Evolutionary conservation across 257 asterid genomes (phyloP), one percentile per base, ranked within the genome.

Genomic region (Ophiorrhiza pumila): DNA sequence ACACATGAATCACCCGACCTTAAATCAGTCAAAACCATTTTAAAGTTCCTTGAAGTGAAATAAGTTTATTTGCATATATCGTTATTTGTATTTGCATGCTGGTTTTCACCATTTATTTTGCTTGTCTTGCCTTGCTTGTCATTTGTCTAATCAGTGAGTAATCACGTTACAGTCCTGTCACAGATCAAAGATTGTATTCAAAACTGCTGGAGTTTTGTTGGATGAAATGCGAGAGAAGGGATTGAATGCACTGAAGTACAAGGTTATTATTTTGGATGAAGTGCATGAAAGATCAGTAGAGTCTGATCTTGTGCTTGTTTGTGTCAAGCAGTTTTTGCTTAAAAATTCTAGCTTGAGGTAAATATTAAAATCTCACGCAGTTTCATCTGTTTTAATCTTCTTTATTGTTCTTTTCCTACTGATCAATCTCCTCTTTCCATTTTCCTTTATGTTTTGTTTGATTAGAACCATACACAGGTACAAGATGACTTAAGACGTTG

Each of bases 221-320:
- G 99, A 94, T 75, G 99, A 94, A 91, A 91, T 94, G 95, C 90
- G 88, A 69, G 99, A 94, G 81, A 94, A 83, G 84, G 99, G 98
- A 27, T 43, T 82, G 77, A 87, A 87, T 60, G 97, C 99, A 31
- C 93, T 94, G 57, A 90, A 85, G 55, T 94, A 90, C 91, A 94
- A 91, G 85, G 99, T 92, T 68, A 87, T 94, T 69, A 85, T 94
- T 79, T 95, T 94, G 53, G 99, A 94, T 74, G 99, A 94, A 86
- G 98, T 94, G 71, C 99, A 94, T 79, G 99, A 94, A 89, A 87
- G 99, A 87, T 94, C 99, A 62, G 97, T 89, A 75, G 98, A 94
- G 86, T 94, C 99, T 4, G 99, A 94, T 83, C 97, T 94, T 74
- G 94, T 89, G 81, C 99, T 94, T 81, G 93, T 90, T 68, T 91